Base-by-base conservation (phyloP, 2,329 filamentous ascomycete genomes). In the Hirsutella thompsonii region DNA sequence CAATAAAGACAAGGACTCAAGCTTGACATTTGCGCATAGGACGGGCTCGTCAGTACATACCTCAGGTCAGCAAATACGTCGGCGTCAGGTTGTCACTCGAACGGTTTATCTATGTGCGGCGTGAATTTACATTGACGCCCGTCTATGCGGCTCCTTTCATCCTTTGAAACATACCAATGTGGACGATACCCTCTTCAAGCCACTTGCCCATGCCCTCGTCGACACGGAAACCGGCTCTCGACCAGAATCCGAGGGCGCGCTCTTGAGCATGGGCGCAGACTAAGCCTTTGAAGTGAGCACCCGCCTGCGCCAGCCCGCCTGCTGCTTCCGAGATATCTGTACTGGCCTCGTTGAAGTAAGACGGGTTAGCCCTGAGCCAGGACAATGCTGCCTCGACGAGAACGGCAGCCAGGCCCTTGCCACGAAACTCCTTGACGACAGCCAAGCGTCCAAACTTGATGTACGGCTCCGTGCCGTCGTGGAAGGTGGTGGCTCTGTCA, bases 141-240 rank as follows among this genome's bases (percentile, higher is more conserved):
- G 11, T 26, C 23, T 26, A 26, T 26, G 23, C 23, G 23, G 23
- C 23, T 11, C 23, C 23, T 11, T 65, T 53, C 21, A 79, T 44
- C 28, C 74, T 62, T 47, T 60, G 53, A 47, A 75, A 94, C 88
- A 95, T 93, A 44, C 84, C 88, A 16, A 93, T 71, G 65, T 94
- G 87, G 48, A 74, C 68, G 41, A 94, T 90, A 4, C 83, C 85
- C 54, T 92, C 87, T 59, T 95, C 88, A 46, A 70, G 68, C 87
- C 88, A 95, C 26, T 58, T 69, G 1, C 85, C 84, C 74, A 90
- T 76, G 9, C 62, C 67, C 53, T 83, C 71, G 59, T 95, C 88
- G 9, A 74, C 66, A 46, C 67, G 62, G 58, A 94, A 95, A 0
- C 87, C 88, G 60, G 81, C 73, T 53, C 68, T 73, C 52, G 65